A percentile compares a stretch with the other conserved stretches of the same genome.
phyloP scores from a whole-genome alignment of 2,329 filamentous ascomycete species.

The Teratosphaeria pseudoeucalypti region DNA sequence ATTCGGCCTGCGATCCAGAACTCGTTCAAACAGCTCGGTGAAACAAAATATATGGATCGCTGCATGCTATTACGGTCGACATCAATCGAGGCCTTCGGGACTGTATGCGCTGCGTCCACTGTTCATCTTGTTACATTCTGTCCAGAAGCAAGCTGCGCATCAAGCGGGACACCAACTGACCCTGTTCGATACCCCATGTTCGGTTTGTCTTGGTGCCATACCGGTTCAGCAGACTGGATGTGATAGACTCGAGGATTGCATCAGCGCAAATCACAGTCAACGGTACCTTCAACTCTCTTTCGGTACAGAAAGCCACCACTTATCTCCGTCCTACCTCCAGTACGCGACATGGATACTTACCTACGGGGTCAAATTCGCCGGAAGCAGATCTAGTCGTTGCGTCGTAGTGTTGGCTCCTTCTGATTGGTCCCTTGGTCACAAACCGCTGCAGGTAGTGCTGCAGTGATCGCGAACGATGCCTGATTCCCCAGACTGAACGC shows the following conservation, averaged over 20 bases:
- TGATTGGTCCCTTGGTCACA: neutral
- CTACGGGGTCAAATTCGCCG: neutral
- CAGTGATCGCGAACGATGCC: neutral
- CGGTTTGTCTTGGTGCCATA: no score
- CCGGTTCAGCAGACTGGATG: no score
- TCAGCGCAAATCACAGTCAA: no score
- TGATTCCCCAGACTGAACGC: neutral
- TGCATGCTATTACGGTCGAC: no score
- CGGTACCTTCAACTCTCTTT: no score
- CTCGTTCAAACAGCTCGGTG: neutral
- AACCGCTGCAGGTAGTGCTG: neutral
- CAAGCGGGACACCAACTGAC: no score
- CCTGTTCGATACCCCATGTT: no score
- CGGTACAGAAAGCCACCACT: neutral
- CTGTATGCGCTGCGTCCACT: no score
- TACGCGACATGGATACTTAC: neutral
- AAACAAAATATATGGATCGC: neutral
- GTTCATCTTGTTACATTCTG: no score
- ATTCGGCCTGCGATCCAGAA: neutral
- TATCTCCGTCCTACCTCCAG: neutral
- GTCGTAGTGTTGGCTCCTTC: neutral
- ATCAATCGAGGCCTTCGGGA: no score
- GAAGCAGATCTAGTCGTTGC: neutral
- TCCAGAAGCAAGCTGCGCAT: no score
- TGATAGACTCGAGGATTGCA: no score